Percentiles rank a stretch among this genome's conserved stretches.
Evolutionary conservation across 148 eudicot genomes (phyloP).

Genomic region (Rhododendron vialii): DNA sequence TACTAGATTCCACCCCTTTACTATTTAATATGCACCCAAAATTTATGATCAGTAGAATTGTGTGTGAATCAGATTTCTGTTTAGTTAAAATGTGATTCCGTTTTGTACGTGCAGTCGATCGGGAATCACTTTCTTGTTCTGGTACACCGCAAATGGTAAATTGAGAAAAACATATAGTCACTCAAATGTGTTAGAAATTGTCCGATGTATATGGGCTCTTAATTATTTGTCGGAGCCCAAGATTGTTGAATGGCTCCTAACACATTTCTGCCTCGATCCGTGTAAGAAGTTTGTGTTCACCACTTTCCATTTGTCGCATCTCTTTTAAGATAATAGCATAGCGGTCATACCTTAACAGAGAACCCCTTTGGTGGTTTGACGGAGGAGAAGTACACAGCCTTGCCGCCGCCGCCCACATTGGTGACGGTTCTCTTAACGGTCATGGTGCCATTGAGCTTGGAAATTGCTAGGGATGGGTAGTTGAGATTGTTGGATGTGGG

Average conservation of each 20-base stretch:
- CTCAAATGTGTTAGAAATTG: neutral
- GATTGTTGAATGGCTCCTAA: neutral
- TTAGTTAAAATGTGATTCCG: too few species aligned
- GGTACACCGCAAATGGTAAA: too few species aligned
- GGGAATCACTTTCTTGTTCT: too few species aligned
- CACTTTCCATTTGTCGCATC: neutral
- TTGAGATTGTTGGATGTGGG: conserved; percentile 47
- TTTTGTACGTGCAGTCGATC: too few species aligned
- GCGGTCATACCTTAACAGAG: conserved; percentile 47
- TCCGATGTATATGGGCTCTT: neutral
- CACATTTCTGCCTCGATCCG: neutral
- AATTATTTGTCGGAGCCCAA: neutral
- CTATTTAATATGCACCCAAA: too few species aligned
- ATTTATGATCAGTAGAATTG: too few species aligned
- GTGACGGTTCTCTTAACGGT: conserved; percentile 55
- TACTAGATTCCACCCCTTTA: too few species aligned
- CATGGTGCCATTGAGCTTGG: conserved; percentile 43
- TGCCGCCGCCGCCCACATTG: conserved; percentile 49
- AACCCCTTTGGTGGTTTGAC: conserved; percentile 56
- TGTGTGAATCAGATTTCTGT: too few species aligned
- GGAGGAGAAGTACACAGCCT: conserved; percentile 39
- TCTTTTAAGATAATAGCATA: neutral
- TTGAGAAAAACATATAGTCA: neutral
- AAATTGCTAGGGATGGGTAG: conserved; percentile 66
- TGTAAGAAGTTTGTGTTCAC: neutral